Base-by-base conservation (phyloP, 1,139 yeast species). In the Wickerhamomyces sp. region DNA sequence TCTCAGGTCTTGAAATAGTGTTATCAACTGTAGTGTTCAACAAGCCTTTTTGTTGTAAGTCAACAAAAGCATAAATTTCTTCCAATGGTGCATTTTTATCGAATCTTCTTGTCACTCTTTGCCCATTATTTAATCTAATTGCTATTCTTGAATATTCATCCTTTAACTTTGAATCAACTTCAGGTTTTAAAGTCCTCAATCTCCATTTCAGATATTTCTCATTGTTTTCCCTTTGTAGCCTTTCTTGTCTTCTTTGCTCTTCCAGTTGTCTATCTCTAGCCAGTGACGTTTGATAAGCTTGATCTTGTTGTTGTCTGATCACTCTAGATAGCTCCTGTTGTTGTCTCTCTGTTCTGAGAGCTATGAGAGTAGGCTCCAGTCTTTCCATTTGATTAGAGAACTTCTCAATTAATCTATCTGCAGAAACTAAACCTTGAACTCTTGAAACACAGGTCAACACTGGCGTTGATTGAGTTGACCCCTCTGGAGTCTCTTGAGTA, bases 241-340 rank as follows among this genome's bases (percentile, higher is more conserved):
- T 55, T 40, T 46, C 55, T 36, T 48, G 52, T 38, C 48, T 43
- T 40, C 60, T 61, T 37, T 54, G 53, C 37, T 58, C 63, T 27
- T 55, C 61, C 22, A 57, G 49, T 33, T 57, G 63, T 36, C 63
- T 60, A 37, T 61, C 65, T 24, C 67, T 59, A 35, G 61, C 66
- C 39, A 90, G 65, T 1, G 95, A 81, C 28, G 72, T 72, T 54
- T 83, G 79, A 60, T 81, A 90, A 26, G 94, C 89, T 34, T 75
- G 65, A 53, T 88, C 94, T 62, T 90, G 97, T 52, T 83, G 85
- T 45, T 73, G 74, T 36, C 86, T 68, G 31, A 88, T 66, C 16
- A 72, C 68, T 42, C 92, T 76, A 35, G 78, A 72, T 47, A 74
- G 62, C 38, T 76, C 81, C 40, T 74, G 71, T 41, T 81, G 81